These are phyloP conservation scores for Crassisporium funariophilum DNA, from an alignment of 768 basidiomycete species.

Conservation along the genomic window DNA sequence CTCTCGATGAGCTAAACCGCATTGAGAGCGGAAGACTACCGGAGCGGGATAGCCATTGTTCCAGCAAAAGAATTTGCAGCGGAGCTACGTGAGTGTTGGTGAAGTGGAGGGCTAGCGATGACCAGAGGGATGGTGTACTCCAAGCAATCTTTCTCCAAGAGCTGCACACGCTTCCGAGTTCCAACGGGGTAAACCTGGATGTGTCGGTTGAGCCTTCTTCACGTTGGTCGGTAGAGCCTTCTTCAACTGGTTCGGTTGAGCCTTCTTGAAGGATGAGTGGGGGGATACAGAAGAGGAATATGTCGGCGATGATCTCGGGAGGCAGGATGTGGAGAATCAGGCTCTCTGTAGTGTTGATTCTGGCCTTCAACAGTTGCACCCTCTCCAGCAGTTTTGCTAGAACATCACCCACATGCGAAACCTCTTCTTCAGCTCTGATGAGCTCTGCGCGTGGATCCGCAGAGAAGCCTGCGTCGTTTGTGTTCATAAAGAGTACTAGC, in stretches of 20 bases:
- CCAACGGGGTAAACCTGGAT: slow-evolving; percentile 19
- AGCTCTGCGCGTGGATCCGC: slow-evolving; percentile 19
- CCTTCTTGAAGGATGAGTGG: slow-evolving; percentile 10
- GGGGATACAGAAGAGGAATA: slow-evolving; percentile 20
- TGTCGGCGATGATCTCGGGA: slow-evolving; percentile 22
- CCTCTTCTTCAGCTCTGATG: slow-evolving; percentile 13
- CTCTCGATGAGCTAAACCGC: slow-evolving; percentile 16
- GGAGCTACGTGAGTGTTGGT: slow-evolving; percentile 16
- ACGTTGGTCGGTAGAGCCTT: too few relatives aligned
- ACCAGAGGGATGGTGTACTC: slow-evolving; percentile 33
- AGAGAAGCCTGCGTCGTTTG: background rate
- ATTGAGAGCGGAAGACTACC: slow-evolving; percentile 25
- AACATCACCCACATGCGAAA: slow-evolving; percentile 10
- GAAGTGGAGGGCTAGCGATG: slow-evolving; percentile 20
- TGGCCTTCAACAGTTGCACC: slow-evolving; percentile 13
- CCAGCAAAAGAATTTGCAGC: slow-evolving; percentile 20
- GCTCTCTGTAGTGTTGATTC: slow-evolving; percentile 17
- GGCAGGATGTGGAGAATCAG: slow-evolving; percentile 19
- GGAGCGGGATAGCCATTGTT: slow-evolving; percentile 31
- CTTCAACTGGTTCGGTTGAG: background rate
- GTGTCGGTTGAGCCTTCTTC: too few relatives aligned
- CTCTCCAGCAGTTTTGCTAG: slow-evolving; percentile 13
- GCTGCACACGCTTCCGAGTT: slow-evolving; percentile 27
- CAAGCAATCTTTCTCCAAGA: slow-evolving; percentile 31
- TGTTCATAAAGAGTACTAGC: too few relatives aligned